Percentiles rank a stretch among this genome's conserved stretches.
phyloP scores from a whole-genome alignment of 2,329 filamentous ascomycete genomes.

The Ophiostoma piceae region DNA sequence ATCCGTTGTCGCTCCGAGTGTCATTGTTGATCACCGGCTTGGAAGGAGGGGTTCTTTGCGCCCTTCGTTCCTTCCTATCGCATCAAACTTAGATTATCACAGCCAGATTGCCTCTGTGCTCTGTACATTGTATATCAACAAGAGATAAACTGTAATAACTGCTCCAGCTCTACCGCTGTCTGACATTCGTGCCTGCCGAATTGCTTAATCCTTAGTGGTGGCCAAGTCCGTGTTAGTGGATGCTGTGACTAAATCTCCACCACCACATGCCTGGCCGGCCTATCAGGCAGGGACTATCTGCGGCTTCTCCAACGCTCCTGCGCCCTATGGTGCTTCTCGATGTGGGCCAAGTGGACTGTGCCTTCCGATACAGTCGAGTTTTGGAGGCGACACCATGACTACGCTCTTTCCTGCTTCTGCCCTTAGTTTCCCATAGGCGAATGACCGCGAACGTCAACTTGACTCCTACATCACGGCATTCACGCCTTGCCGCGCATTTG shows the following conservation, averaged over 20 bases:
- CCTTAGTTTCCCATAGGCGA: background rate
- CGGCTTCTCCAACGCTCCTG: slow-evolving; percentile 12
- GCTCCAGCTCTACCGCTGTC: background rate
- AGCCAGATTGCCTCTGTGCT: background rate
- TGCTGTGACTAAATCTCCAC: slow-evolving; percentile 14
- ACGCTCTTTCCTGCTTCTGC: background rate
- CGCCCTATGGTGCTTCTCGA: slow-evolving; percentile 2
- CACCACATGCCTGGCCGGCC: background rate
- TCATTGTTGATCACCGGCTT: background rate
- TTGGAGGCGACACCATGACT: slow-evolving; percentile 4
- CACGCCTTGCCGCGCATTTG: background rate
- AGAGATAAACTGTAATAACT: background rate
- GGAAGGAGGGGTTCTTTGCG: background rate
- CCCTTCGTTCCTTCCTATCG: background rate
- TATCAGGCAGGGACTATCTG: slow-evolving; percentile 6
- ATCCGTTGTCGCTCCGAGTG: background rate
- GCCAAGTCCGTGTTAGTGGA: slow-evolving; percentile 7
- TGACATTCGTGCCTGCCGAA: background rate
- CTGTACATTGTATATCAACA: background rate
- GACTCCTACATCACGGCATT: background rate
- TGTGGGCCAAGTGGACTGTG: background rate
- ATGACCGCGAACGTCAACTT: background rate
- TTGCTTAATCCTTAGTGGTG: slow-evolving; percentile 12
- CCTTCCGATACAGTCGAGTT: slow-evolving; percentile 7
- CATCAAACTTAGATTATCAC: background rate